Evolutionary conservation across 192 early-diverging fungal species (phyloP).

Genomic region (Coemansia sp.): DNA sequence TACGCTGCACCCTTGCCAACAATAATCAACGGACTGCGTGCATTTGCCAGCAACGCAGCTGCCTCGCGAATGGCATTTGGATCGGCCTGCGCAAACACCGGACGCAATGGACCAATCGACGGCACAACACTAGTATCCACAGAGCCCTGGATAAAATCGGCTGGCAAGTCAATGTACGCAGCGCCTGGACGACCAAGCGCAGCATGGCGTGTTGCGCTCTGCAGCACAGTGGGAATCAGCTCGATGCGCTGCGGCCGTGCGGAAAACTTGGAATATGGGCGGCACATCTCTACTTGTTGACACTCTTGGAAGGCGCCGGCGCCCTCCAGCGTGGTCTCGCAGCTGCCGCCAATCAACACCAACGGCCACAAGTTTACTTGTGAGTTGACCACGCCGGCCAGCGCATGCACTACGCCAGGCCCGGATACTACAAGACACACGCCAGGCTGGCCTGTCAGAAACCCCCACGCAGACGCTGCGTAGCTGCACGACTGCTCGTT

Average conservation of each 20-base stretch:
- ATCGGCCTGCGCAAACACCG: conserved; percentile 54
- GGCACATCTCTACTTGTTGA: conserved; percentile 63
- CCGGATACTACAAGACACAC: conserved; percentile 70
- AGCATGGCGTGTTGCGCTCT: conserved; percentile 57
- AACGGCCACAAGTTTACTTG: conserved; percentile 71
- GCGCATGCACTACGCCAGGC: conserved; percentile 70
- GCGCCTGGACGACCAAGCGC: conserved; percentile 64
- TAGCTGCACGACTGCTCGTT: conserved; percentile 77
- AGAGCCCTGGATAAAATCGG: conserved; percentile 62
- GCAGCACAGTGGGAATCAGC: conserved; percentile 57
- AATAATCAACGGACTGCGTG: conserved; percentile 62
- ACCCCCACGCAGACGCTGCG: conserved; percentile 66
- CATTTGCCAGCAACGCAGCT: conserved; percentile 39
- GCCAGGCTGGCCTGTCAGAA: conserved; percentile 62
- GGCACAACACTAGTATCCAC: neutral
- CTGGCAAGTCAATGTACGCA: conserved; percentile 67
- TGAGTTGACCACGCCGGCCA: conserved; percentile 69
- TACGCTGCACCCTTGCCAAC: conserved; percentile 77
- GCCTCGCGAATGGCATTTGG: conserved; percentile 48
- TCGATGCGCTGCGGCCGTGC: conserved; percentile 52
- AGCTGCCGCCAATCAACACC: conserved; percentile 65
- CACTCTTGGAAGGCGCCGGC: conserved; percentile 74
- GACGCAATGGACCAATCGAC: neutral
- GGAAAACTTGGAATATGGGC: conserved; percentile 62
- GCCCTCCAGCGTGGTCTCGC: conserved; percentile 53